phyloP scores from a whole-genome alignment of 306 rosid species.

The Clitoria ternatea region DNA sequence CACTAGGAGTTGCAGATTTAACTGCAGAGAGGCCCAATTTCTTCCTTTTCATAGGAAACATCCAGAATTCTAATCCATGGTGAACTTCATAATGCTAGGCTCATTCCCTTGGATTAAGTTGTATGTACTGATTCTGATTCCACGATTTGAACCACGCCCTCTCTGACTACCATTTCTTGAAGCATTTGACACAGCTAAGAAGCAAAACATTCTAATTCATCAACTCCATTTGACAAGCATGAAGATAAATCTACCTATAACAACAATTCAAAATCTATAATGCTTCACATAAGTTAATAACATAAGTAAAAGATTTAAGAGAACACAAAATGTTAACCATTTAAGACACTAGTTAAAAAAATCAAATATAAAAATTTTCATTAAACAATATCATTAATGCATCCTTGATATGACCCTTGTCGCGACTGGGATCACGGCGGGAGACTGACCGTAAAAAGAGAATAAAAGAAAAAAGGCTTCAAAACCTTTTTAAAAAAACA shows the following conservation, averaged over 20 bases:
- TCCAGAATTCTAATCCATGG: constrained; percentile 32
- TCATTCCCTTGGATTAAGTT: constrained; percentile 46
- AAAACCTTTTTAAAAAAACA: no score
- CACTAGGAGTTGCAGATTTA: neutral
- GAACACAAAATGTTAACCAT: no score
- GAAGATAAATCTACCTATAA: constrained; percentile 10
- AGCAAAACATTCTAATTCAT: constrained; percentile 19
- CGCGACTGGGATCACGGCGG: no score
- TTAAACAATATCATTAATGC: no score
- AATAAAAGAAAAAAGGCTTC: no score
- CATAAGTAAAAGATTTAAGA: no score
- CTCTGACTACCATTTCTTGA: constrained; percentile 47
- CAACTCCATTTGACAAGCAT: neutral
- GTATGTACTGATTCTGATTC: constrained; percentile 26
- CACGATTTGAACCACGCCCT: constrained; percentile 40
- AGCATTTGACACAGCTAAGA: constrained; percentile 44
- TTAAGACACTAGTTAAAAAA: no score
- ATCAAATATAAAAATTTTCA: no score
- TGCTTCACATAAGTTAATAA: neutral
- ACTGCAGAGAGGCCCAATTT: neutral
- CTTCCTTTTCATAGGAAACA: neutral
- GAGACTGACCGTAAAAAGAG: no score
- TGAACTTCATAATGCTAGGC: constrained; percentile 53
- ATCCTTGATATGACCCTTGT: no score
- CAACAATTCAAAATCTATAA: neutral